phyloP scores from a whole-genome alignment of 2,329 filamentous ascomycete genomes.

The Apiospora pterosperma region DNA sequence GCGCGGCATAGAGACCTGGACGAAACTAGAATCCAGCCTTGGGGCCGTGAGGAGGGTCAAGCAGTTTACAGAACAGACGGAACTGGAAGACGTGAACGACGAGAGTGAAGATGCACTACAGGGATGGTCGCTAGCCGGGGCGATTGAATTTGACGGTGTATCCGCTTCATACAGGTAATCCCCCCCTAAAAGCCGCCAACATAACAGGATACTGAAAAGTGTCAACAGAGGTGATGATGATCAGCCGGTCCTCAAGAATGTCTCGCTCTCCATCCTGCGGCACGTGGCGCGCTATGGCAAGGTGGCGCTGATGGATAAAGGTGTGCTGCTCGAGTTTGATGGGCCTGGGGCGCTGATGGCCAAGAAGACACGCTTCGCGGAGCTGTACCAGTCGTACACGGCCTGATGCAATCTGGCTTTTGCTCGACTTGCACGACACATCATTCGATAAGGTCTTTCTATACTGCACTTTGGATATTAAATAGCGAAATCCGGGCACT shows the following conservation, averaged over 20 bases:
- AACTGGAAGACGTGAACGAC: background rate
- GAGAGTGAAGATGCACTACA: background rate
- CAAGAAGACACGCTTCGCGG: background rate
- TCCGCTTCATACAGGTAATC: background rate
- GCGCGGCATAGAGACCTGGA: constrained; percentile 18
- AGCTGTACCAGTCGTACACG: constrained; percentile 2
- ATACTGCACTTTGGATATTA: no score
- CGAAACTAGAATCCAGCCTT: constrained; percentile 19
- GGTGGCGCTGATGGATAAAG: constrained; percentile 5
- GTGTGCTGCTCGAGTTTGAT: constrained; percentile 6
- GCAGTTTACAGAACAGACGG: constrained; percentile 3
- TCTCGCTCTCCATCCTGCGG: constrained; percentile 8
- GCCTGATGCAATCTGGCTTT: no score
- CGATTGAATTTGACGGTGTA: background rate
- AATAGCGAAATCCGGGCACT: no score
- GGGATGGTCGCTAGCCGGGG: background rate
- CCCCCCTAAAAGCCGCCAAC: no score
- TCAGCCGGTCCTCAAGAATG: constrained; percentile 8
- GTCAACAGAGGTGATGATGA: background rate
- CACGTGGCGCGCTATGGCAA: constrained; percentile 2
- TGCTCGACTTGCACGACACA: no score
- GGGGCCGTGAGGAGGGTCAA: constrained; percentile 16
- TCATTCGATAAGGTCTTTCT: no score
- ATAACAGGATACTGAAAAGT: no score
- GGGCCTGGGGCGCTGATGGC: background rate